Base-by-base conservation (phyloP, 164 flowering plant species). In the Tetracentron sinense region DNA sequence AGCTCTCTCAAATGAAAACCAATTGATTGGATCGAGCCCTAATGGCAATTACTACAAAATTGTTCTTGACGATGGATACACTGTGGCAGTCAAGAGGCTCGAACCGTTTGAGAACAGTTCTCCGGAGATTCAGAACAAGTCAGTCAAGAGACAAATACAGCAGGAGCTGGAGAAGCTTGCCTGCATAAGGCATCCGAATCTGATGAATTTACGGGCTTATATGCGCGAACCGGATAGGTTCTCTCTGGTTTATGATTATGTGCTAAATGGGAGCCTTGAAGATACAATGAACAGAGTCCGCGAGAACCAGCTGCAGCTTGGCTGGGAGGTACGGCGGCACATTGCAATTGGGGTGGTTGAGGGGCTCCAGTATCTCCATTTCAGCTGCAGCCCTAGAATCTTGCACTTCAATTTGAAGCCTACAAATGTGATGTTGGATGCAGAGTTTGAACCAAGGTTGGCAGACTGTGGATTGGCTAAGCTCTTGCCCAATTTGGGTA, bases 141-240 rank as follows among this genome's bases (percentile, higher is more conserved):
- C 90, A 0, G 65, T 66, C 17, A 88, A 79, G 79, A 83, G 94
- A 59, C 57, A 72, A 61, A 72, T 88, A 20, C 92, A 88, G 70
- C 74, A 73, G 64, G 88, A 89, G 64, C 82, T 95, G 28, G 88
- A 89, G 62, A 19, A 79, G 53, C 85, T 91, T 23, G 91, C 96
- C 2, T 38, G 80, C 25, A 62, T 89, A 33, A 86, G 82, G 42
- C 89, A 95, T 44, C 48, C 86, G 74, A 83, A 91, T 75, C 54
- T 95, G 74, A 88, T 92, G 97, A 88, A 87, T 57, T 74, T 95
- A 35, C 66, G 96, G 56, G 96, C 97, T 64, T 95, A 86, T 72
- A 78, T 92, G 63, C 79, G 88, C 1, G 92, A 86, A 30, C 49
- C 81, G 0, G 78, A 78, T n/a, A n/a, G 83, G 42, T 80, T 81